Evolutionary conservation across 1,139 yeast genomes (phyloP).

Genomic region (Williopsis jadinii): DNA sequence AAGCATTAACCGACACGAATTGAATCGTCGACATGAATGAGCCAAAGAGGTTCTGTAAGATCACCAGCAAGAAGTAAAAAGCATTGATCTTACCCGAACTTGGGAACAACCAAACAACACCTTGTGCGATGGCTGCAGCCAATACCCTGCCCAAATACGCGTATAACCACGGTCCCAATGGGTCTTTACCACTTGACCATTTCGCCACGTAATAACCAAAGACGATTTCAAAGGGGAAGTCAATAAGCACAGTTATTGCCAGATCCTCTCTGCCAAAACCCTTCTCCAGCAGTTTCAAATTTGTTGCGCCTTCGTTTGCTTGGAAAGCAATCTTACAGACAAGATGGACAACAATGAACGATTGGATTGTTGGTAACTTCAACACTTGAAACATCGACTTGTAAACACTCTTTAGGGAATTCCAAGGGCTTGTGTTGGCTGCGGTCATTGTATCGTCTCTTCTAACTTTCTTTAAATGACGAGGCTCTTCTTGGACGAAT

Average conservation of each 20-base stretch:
- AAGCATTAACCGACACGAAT: conserved; percentile 89
- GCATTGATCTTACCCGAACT: conserved; percentile 25
- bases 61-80: conserved; percentile 59
- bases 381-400: conserved; percentile 70
- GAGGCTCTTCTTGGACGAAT: conserved; percentile 63
- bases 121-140: conserved; percentile 72
- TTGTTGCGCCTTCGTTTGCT: conserved; percentile 94
- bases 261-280: conserved; percentile 92
- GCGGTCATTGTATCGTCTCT: conserved; percentile 25
- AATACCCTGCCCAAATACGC: conserved; percentile 82
- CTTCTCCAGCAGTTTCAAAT: conserved; percentile 82
- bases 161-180: conserved; percentile 82
- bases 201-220: conserved; percentile 95
- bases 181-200: conserved; percentile 73
- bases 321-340: conserved; percentile 89
- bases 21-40: conserved; percentile 94
- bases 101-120: conserved; percentile 72
- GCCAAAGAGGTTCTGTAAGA: conserved; percentile 74
- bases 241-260: conserved; percentile 86
- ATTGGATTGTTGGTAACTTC: conserved; percentile 67
- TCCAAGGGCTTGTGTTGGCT: conserved; percentile 3
- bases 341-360: conserved; percentile 66
- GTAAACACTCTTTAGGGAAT: conserved; percentile 46
- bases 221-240: conserved; percentile 91
- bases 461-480: conserved; percentile 32